These are phyloP conservation scores for Mycena belliarum DNA, from an alignment of 768 basidiomycete species.

Conservation along the genomic window DNA sequence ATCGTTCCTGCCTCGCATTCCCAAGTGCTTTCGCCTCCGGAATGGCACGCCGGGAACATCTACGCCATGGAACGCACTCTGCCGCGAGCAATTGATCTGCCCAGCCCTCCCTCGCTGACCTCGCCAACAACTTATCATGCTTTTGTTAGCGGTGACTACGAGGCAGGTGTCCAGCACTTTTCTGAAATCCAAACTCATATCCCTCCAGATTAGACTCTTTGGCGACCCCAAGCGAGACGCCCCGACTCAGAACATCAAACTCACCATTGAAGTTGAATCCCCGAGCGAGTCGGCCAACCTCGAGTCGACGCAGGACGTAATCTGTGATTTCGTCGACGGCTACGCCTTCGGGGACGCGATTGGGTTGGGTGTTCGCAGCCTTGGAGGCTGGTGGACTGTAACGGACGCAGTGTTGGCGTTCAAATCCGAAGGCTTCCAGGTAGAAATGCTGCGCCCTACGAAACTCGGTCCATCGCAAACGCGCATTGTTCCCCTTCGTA, in stretches of 20 bases:
- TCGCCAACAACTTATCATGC: slow-evolving; percentile 61
- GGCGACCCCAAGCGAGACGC: slow-evolving; percentile 62
- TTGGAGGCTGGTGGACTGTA: slow-evolving; percentile 59
- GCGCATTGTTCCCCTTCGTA: slow-evolving; percentile 54
- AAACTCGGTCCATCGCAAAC: slow-evolving; percentile 65
- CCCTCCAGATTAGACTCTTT: slow-evolving; percentile 72
- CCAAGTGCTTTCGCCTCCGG: slow-evolving; percentile 28
- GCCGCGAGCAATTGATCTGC: slow-evolving; percentile 51
- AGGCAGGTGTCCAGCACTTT: slow-evolving; percentile 43
- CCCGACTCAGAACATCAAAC: slow-evolving; percentile 58
- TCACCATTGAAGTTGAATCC: slow-evolving; percentile 47
- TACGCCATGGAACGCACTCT: slow-evolving; percentile 63
- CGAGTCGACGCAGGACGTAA: slow-evolving; percentile 53
- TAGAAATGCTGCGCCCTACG: slow-evolving; percentile 30
- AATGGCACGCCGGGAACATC: slow-evolving; percentile 89
- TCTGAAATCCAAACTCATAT: background rate
- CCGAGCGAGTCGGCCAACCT: slow-evolving; percentile 34
- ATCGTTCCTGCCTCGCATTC: slow-evolving; percentile 48
- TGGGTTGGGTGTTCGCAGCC: slow-evolving; percentile 62
- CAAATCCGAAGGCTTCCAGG: slow-evolving; percentile 27
- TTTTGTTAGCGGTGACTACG: slow-evolving; percentile 81
- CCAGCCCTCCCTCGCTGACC: slow-evolving; percentile 40
- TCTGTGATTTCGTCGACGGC: slow-evolving; percentile 74
- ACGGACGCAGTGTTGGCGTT: slow-evolving; percentile 6
- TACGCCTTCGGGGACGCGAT: slow-evolving; percentile 71